phyloP scores from a whole-genome alignment of 169 alveolate species.

The Eimeria brunetti region DNA sequence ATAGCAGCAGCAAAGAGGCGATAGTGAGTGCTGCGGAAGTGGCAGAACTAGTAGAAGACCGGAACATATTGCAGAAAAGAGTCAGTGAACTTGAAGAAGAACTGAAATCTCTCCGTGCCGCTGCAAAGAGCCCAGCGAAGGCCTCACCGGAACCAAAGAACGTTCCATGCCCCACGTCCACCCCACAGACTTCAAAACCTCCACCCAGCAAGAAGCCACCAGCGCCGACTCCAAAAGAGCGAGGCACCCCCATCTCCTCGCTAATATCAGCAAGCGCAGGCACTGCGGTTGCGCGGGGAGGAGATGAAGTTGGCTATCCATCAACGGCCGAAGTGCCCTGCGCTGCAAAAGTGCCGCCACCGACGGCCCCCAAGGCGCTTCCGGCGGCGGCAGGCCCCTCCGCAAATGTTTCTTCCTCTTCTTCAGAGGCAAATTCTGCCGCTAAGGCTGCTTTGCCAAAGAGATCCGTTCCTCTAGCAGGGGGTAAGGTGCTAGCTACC shows the following conservation, averaged over 20 bases:
- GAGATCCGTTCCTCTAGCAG: neutral
- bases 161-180: neutral
- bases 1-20: neutral
- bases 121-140: neutral
- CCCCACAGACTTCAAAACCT: neutral
- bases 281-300: neutral
- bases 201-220: neutral
- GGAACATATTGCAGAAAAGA: conserved; percentile 6
- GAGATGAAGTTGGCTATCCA: neutral
- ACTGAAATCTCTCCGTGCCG: neutral
- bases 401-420: neutral
- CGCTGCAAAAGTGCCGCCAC: neutral
- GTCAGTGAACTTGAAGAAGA: conserved; percentile 6
- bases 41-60: neutral
- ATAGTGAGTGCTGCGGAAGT: conserved; percentile 13
- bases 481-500: neutral
- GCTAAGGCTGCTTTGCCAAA: neutral
- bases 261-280: neutral
- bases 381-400: neutral
- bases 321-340: neutral
- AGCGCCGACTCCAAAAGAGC: conserved; percentile 3
- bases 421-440: neutral
- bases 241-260: neutral
- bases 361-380: neutral
- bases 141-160: neutral